Conservation (phyloP, 2,329 filamentous ascomycete genomes). For the Pseudogymnoascus sp. region DNA sequence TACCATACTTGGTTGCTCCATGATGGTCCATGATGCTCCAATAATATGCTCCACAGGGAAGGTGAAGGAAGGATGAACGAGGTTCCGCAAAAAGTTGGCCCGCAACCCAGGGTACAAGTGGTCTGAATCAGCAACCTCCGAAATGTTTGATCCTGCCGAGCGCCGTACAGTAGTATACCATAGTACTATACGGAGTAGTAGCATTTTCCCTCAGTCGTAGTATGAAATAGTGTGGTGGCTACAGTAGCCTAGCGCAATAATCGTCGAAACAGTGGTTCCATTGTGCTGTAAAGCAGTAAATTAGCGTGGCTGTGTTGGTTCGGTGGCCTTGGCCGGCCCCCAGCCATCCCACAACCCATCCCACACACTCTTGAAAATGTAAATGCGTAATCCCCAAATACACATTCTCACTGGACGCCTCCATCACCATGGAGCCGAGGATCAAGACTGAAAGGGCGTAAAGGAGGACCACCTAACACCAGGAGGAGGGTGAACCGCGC, state of each 20-base stretch:
- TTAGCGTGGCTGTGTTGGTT: conserved; percentile 8
- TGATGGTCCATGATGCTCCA: not conserved
- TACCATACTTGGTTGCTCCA: not conserved
- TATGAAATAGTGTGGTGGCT: not conserved
- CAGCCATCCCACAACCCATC: not conserved
- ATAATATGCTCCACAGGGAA: conserved; percentile 5
- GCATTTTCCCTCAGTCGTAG: not conserved
- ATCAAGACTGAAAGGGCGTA: not conserved
- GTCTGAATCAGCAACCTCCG: conserved; percentile 9
- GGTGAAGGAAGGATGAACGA: not conserved
- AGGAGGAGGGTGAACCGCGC: conserved; percentile 1
- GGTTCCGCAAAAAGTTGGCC: conserved; percentile 8
- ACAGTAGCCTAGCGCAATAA: not conserved
- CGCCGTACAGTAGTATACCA: not conserved
- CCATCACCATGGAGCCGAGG: not conserved
- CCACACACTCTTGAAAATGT: conserved; percentile 6
- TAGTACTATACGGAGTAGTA: not conserved
- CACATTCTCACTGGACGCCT: conserved; percentile 8
- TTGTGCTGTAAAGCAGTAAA: conserved; percentile 4
- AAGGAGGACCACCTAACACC: not conserved
- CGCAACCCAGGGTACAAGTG: conserved; percentile 8
- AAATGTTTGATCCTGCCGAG: conserved; percentile 8
- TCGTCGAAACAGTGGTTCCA: conserved; percentile 9
- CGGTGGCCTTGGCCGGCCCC: not conserved
- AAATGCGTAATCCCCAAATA: conserved; percentile 3